Conservation (phyloP, 192 early-diverging fungal genomes). For the Gonapodya prolifera region DNA sequence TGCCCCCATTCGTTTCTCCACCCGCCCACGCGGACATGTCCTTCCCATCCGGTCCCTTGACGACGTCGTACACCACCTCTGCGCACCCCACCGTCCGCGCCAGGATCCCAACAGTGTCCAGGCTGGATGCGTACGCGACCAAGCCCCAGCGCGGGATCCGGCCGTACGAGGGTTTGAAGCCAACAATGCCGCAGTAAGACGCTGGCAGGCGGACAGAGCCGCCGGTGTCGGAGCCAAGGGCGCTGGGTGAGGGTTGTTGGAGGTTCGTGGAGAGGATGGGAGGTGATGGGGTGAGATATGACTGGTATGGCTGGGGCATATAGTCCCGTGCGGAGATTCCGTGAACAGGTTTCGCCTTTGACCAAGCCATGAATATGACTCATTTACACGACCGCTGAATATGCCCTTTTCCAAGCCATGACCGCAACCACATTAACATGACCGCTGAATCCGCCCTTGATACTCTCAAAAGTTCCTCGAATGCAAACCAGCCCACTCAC, state of each 20-base stretch:
- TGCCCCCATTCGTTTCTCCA: conserved; percentile 21
- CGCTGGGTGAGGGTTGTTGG: conserved; percentile 23
- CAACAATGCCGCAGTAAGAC: conserved; percentile 82
- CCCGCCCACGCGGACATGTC: conserved; percentile 50
- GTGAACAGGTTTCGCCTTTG: too few relatives aligned
- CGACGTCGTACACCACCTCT: conserved; percentile 36
- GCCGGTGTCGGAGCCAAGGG: conserved; percentile 87
- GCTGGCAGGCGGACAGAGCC: conserved; percentile 89
- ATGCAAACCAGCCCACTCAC: conserved; percentile 24
- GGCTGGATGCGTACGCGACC: conserved; percentile 69
- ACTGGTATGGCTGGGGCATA: too few relatives aligned
- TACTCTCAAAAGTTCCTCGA: conserved; percentile 1
- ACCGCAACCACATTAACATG: background rate
- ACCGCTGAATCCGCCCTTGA: background rate
- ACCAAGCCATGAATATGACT: background rate
- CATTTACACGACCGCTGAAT: too few relatives aligned
- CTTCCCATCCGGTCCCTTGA: conserved; percentile 39
- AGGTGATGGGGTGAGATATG: too few relatives aligned
- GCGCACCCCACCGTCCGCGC: conserved; percentile 43
- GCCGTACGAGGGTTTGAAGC: conserved; percentile 89
- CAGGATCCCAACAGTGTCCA: conserved; percentile 82
- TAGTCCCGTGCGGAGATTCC: too few relatives aligned
- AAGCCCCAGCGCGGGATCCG: conserved; percentile 72
- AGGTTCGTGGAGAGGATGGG: too few relatives aligned
- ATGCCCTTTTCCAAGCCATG: background rate